phyloP scores from a whole-genome alignment of 1,284 basidiomycete genomes.

The Fistulina hepatica region DNA sequence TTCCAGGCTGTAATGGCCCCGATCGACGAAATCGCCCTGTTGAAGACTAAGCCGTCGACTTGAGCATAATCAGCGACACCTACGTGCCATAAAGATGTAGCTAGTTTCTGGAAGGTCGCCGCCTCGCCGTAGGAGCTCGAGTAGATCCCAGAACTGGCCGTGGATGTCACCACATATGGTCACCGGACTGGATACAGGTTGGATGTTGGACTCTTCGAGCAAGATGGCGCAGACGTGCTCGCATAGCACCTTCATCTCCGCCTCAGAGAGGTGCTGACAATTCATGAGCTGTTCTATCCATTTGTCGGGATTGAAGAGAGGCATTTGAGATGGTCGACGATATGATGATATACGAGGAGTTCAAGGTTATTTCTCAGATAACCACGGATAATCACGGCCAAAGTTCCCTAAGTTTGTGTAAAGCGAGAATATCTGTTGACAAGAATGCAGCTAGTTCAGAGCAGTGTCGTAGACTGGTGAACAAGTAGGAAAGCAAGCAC shows the following conservation, averaged over 20 bases:
- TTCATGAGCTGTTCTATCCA: constrained; percentile 74
- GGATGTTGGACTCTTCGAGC: constrained; percentile 93
- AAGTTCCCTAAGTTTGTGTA: no score
- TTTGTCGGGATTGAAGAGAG: constrained; percentile 46
- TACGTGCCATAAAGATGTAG: constrained; percentile 96
- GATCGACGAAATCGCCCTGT: constrained; percentile 95
- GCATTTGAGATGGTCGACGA: constrained; percentile 8
- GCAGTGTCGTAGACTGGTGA: no score
- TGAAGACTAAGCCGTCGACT: constrained; percentile 17
- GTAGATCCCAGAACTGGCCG: constrained; percentile 92
- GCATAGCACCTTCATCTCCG: constrained; percentile 87
- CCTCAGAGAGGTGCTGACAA: constrained; percentile 83
- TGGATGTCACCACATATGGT: constrained; percentile 94
- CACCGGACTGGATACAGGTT: constrained; percentile 84
- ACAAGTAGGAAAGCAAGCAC: no score
- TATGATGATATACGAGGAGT: no score
- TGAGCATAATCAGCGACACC: constrained; percentile 24
- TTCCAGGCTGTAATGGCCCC: constrained; percentile 95
- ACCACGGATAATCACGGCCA: no score
- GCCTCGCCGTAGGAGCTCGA: constrained; percentile 85
- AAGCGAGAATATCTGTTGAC: no score
- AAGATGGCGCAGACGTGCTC: constrained; percentile 75
- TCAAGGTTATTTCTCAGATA: no score
- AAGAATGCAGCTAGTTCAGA: no score
- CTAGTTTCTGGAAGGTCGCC: constrained; percentile 83